Evolutionary conservation across 768 basidiomycete species (phyloP), one percentile per base, ranked within the genome.

Genomic region (Tylopilus sp.): DNA sequence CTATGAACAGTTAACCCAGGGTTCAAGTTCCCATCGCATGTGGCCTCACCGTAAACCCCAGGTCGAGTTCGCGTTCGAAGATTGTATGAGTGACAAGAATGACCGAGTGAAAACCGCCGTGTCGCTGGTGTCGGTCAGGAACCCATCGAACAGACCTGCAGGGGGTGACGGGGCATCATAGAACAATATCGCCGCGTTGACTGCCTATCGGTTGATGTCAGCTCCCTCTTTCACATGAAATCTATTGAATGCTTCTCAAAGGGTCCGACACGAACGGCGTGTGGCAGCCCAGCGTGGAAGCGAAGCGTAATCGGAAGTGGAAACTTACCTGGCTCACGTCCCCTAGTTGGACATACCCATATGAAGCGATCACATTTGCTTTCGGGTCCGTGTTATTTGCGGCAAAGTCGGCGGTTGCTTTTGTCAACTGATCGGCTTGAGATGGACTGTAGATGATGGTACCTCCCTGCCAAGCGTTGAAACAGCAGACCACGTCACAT

Each of bases 81-180:
- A 57, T 22, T 60, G 44, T 26, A 70, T 54, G 2, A 69, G 60
- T 24, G 69, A 71, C 28, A 52, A 36, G 41, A 60, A 65, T 5
- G 61, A 65, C 17, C 63, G 60, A 24, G 63, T 55, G 37, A 59
- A 58, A 22, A 64, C 55, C 5, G 45, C 38, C 3, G 47, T 43
- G 25, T 60, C 9, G 21, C 45, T 51, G 24, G 41, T 41, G 36
- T 54, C 37, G 6, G 57, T 61, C 54, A 68, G 14, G 14, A 84
- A 70, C 10, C 33, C 52, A 14, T 71, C 65, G 31, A 70, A 71
- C 5, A 61, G 45, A 24, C 65, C 63, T 12, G 50, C 28, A 28
- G 64, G 68, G 22, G 61, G 59, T 16, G 54, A 48, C 36, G 68
- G 83, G 1, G 57, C 78, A 58, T 86, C 79, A 57, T 87, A 86